Percentiles rank a stretch among this genome's conserved stretches.
These are phyloP conservation scores for Centaurea solstitialis DNA, from an alignment of 129 eudicot genomes.

Conservation along the genomic window DNA sequence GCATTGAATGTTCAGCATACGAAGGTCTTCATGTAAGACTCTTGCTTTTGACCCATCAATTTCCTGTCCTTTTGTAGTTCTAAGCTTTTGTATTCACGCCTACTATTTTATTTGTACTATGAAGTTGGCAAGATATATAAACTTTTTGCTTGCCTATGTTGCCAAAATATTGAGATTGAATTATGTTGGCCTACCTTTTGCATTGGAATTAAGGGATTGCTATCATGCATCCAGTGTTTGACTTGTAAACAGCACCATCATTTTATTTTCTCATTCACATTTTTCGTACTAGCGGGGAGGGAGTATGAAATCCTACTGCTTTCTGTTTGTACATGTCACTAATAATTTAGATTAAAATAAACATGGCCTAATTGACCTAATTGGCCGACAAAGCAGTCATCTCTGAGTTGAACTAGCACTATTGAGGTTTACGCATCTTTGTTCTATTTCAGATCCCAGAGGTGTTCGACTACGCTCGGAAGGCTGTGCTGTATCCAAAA, in stretches of 20 bases:
- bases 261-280: too few species aligned
- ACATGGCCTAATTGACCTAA: too few species aligned
- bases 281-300: too few species aligned
- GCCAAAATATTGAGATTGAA: not conserved
- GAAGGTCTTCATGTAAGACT: conserved; percentile 62
- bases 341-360: too few species aligned
- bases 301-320: too few species aligned
- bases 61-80: not conserved
- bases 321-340: too few species aligned
- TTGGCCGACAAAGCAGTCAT: too few species aligned
- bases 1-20: conserved; percentile 76
- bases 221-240: not conserved
- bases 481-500: conserved; percentile 94
- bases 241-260: not conserved
- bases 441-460: conserved; percentile 71
- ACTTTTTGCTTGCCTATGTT: not conserved
- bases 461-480: conserved; percentile 89
- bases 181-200: not conserved
- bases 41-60: not conserved
- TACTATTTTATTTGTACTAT: too few species aligned
- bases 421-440: not conserved
- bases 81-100: too few species aligned
- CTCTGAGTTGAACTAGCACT: not conserved
- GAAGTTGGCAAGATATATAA: not conserved
- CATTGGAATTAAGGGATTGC: not conserved